Evolutionary conservation across 768 basidiomycete species (phyloP), one percentile per base, ranked within the genome.

Genomic region (Naganishia onofrii): DNA sequence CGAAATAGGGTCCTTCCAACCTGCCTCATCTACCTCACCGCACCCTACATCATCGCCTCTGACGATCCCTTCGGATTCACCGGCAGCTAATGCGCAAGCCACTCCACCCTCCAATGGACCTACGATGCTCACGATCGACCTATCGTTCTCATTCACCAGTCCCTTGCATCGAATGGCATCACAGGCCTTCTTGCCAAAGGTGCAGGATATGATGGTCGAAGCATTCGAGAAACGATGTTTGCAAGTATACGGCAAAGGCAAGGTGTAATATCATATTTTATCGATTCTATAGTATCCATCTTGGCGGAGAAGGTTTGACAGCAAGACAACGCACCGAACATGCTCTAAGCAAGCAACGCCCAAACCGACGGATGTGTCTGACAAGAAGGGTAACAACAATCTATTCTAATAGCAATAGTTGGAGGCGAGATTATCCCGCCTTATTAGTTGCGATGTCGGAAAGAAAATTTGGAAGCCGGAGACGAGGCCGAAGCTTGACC

Each of bases 181-280:
- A 4, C 85, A 88, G 26, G 83, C 88, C 3, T 93, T 97, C 79
- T 91, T 97, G 77, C 90, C 90, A 10, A 88, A 90, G 77, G 88
- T 96, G 5, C 90, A 91, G 3, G 87, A 86, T 74, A 85, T 89
- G 81, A 97, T 96, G 92, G 88, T 97, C 28, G 83, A 88, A 66
- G 93, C 94, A 0, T 99, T 99, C 75, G 93, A 97, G 82, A 85
- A 89, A 72, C 86, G 93, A 31, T 95, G 92, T 79, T 54, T 84
- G 67, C 82, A 85, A 63, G 83, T 95, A 6, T 93, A 93, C 75
- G 90, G 91, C 6, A 75, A 76, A 67, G 78, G 78, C 6, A 57
- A 57, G 7, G 52, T 44, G 32, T 69, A 60, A 52, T 32, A 36
- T 31, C 19, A 34, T 32, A 32, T 31, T 32, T 23, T 17, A 67